phyloP scores from a whole-genome alignment of 495 filamentous ascomycete genomes.

The Trichoderma parareesei region DNA sequence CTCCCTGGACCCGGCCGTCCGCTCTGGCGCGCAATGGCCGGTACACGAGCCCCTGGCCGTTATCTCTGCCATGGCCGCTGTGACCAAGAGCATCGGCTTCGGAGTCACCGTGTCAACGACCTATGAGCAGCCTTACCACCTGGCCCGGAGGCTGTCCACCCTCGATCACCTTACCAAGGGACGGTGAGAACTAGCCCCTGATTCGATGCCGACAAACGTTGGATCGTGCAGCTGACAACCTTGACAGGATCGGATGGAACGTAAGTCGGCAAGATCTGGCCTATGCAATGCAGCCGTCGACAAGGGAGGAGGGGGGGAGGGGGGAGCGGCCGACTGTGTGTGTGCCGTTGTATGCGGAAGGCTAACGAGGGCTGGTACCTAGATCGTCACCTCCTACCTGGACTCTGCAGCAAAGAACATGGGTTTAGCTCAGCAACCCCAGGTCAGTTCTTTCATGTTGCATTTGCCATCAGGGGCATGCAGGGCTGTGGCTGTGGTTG shows the following conservation, averaged over 20 bases:
- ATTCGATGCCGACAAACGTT: constrained; percentile 7
- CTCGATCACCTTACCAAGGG: constrained; percentile 62
- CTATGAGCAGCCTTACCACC: constrained; percentile 63
- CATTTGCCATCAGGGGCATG: neutral
- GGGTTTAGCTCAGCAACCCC: constrained; percentile 42
- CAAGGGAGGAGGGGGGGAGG: neutral
- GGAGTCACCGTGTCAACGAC: constrained; percentile 59
- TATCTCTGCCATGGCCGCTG: constrained; percentile 40
- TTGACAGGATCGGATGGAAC: constrained; percentile 50
- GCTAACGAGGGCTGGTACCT: constrained; percentile 11
- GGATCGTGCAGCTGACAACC: neutral
- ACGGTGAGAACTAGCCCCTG: constrained; percentile 26
- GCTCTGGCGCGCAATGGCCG: constrained; percentile 58
- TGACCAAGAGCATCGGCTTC: constrained; percentile 54
- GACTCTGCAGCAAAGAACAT: constrained; percentile 59
- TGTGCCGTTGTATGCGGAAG: too few species aligned
- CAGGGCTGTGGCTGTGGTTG: neutral
- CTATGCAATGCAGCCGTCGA: neutral
- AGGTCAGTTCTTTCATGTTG: constrained; percentile 17
- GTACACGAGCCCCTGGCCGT: constrained; percentile 45
- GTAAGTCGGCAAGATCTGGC: constrained; percentile 15
- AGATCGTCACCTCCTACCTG: constrained; percentile 59
- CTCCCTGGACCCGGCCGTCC: constrained; percentile 42
- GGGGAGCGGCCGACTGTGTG: too few species aligned
- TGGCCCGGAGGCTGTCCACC: constrained; percentile 56